Evolutionary conservation across 2,329 filamentous ascomycete species (phyloP), one percentile per base, ranked within the genome.

Genomic region (Leptographium procerum): DNA sequence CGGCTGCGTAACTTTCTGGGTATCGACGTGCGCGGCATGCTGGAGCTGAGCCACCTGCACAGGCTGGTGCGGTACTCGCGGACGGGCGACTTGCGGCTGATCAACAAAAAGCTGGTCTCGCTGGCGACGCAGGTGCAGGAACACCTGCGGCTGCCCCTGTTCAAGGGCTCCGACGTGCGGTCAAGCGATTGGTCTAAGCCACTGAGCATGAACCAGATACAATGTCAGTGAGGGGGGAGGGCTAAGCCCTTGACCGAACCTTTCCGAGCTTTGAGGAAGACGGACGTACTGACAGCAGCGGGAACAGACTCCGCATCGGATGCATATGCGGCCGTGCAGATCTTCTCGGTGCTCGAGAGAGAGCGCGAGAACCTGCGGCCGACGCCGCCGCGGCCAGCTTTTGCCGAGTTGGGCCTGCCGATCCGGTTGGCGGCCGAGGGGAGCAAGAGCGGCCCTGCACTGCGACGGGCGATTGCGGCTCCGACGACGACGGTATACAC

Each of bases 41-140:
- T 95, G 61, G 91, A 96, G 71, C 77, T 96, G 9, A 92, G 88
- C 68, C 87, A 95, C 67, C 72, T 96, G 28, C 86, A 91, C 70
- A 88, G 83, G 63, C 73, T 95, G 13, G 81, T 96, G 62, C 90
- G 85, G 61, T 86, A 83, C 67, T 83, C 81, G 0, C 71, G 74
- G 28, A 70, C 69, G 57, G 73, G 74, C 7, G 72, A 82, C 43
- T 77, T 75, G 5, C 68, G 75, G 3, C 69, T 78, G 19, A 82
- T 92, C 66, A 87, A 89, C 69, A 88, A 83, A 66, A 77, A 69
- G 55, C 72, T 84, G 7, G 84, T 92, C 11, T 76, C 80, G 2
- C 72, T 96, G 54, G 84, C 86, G 1, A 75, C 71, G 0, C 88
- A 92, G 68, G 86, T 91, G 0, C 70, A 87, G 62, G 81, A 90